A percentile compares a stretch with the other conserved stretches of the same genome.
phyloP scores from a whole-genome alignment of 805 yeast genomes.

The Nakazawaea anatomiae region DNA sequence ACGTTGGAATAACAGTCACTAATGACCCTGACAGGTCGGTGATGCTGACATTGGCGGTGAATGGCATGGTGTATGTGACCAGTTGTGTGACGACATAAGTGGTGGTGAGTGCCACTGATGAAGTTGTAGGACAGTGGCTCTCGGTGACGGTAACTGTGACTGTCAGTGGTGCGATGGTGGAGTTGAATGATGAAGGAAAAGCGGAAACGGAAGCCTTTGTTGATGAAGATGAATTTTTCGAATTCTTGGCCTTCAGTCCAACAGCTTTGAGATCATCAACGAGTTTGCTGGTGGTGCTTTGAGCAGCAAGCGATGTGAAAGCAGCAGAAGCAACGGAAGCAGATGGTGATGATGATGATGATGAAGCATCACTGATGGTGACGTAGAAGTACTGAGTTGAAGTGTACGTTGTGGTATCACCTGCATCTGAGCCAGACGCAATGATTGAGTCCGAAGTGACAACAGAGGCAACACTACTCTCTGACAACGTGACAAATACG shows the following conservation, averaged over 20 bases:
- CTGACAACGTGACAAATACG: conserved; percentile 11
- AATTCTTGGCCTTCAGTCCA: not conserved
- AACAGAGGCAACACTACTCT: conserved; percentile 1
- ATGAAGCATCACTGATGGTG: conserved; percentile 4
- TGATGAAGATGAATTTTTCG: not conserved
- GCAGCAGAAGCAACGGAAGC: not conserved
- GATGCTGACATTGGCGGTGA: conserved; percentile 25
- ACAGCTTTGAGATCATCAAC: not conserved
- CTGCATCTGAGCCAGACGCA: not conserved
- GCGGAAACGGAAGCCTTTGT: not conserved
- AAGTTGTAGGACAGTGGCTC: conserved; percentile 3
- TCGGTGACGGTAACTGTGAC: conserved; percentile 21
- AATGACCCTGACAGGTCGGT: conserved; percentile 24
- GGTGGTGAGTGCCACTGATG: conserved; percentile 12
- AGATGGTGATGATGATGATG: conserved; percentile 6
- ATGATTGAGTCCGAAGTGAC: not conserved
- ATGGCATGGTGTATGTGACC: conserved; percentile 21
- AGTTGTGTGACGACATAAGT: conserved; percentile 17
- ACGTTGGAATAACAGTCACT: conserved; percentile 21
- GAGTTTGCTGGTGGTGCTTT: not conserved
- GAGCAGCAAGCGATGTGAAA: not conserved
- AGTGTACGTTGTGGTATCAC: conserved; percentile 11
- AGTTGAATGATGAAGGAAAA: not conserved
- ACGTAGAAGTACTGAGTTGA: conserved; percentile 9
- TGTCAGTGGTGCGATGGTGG: conserved; percentile 6